phyloP scores from a whole-genome alignment of 2,329 filamentous ascomycete species.

The Pezicula carpinea region DNA sequence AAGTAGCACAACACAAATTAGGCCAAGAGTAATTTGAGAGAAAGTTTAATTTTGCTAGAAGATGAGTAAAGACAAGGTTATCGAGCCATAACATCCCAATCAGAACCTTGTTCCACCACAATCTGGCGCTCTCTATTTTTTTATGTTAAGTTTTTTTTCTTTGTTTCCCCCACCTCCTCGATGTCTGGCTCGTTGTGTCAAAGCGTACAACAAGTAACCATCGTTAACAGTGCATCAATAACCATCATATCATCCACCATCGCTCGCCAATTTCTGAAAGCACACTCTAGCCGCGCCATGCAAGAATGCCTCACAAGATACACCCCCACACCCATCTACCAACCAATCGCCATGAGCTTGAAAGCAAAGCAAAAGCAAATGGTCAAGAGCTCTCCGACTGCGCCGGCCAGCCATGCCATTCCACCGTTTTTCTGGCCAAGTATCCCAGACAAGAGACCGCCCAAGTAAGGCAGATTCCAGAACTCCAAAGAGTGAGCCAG shows the following conservation, averaged over 20 bases:
- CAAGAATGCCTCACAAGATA: slow-evolving; percentile 2
- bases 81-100: slow-evolving; percentile 19
- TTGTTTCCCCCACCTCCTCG: slow-evolving; percentile 11
- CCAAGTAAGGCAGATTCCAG: not conserved
- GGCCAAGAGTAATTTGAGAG: not conserved
- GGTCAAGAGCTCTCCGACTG: not conserved
- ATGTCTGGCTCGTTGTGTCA: slow-evolving; percentile 22
- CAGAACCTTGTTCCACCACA: slow-evolving; percentile 12
- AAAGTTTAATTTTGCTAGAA: not conserved
- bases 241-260: slow-evolving; percentile 5
- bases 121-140: slow-evolving; percentile 16
- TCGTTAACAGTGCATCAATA: slow-evolving; percentile 15
- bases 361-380: slow-evolving; percentile 14
- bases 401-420: not conserved
- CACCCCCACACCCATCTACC: slow-evolving; percentile 11
- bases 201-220: slow-evolving; percentile 22
- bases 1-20: no score
- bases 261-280: slow-evolving; percentile 2
- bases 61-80: slow-evolving; percentile 9
- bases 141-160: slow-evolving; percentile 14
- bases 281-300: no score
- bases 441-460: not conserved
- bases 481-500: slow-evolving; percentile 8
- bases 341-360: slow-evolving; percentile 11
- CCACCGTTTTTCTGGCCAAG: not conserved